phyloP scores from a whole-genome alignment of 2,329 filamentous ascomycete genomes.

The Zasmidium citrigriseum region DNA sequence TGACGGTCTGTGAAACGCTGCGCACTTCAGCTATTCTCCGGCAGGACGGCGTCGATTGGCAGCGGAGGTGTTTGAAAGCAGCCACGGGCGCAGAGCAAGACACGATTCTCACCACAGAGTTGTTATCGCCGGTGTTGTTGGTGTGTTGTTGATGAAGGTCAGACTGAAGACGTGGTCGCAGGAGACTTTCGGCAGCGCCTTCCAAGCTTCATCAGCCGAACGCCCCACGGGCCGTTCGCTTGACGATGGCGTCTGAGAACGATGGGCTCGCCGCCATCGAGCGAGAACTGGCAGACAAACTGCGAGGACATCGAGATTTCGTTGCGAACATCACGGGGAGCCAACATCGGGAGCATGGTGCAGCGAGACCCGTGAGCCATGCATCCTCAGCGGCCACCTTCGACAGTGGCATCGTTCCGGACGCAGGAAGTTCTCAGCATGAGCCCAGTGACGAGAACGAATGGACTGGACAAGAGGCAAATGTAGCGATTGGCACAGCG shows the following conservation, averaged over 20 bases:
- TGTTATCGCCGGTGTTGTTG: too few relatives aligned
- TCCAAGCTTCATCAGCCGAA: background rate
- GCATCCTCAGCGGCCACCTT: background rate
- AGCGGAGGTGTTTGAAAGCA: background rate
- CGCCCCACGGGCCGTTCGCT: background rate
- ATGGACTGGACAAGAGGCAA: background rate
- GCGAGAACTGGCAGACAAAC: constrained; percentile 17
- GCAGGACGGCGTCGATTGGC: background rate
- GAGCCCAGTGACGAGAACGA: background rate
- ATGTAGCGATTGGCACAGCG: constrained; percentile 1
- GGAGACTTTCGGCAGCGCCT: background rate
- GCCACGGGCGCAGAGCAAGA: background rate
- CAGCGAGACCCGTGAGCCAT: background rate
- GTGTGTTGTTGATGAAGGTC: too few relatives aligned
- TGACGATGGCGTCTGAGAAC: background rate
- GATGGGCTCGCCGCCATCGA: constrained; percentile 15
- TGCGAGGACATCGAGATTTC: constrained; percentile 19
- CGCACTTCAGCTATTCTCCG: background rate
- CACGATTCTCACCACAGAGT: too few relatives aligned
- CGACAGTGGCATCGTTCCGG: background rate
- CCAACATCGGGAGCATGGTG: background rate
- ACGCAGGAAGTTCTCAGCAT: background rate
- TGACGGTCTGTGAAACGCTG: background rate
- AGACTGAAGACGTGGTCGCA: background rate
- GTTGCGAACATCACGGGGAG: constrained; percentile 5